These are phyloP conservation scores for Apiospora arundinis DNA, from an alignment of 2,329 filamentous ascomycete genomes.

Conservation along the genomic window DNA sequence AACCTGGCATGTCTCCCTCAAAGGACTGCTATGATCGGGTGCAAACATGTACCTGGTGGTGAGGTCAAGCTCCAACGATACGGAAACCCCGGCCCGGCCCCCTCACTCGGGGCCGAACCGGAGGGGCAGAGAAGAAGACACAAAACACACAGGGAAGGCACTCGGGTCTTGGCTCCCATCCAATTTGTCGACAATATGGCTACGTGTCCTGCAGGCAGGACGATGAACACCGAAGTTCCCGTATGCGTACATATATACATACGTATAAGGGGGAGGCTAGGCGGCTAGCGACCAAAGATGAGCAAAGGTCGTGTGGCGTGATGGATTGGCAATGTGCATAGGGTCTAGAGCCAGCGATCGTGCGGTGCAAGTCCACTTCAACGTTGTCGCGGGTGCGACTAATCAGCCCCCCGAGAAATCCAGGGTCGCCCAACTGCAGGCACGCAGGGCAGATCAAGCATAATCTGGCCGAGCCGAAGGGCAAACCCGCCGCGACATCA, in stretches of 20 bases:
- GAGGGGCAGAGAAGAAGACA: constrained; percentile 1
- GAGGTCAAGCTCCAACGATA: neutral
- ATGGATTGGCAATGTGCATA: constrained; percentile 7
- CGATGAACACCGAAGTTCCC: neutral
- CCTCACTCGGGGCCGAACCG: constrained; percentile 10
- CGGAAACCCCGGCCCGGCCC: neutral
- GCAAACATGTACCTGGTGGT: neutral
- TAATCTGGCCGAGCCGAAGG: constrained; percentile 15
- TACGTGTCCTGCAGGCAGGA: neutral
- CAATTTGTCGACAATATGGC: neutral
- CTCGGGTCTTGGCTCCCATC: neutral
- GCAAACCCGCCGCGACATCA: constrained; percentile 13
- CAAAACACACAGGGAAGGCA: neutral
- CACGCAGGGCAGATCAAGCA: constrained; percentile 7
- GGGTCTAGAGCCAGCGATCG: constrained; percentile 14
- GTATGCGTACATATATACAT: constrained; percentile 5
- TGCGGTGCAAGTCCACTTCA: neutral
- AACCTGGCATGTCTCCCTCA: no score
- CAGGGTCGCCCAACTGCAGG: constrained; percentile 8
- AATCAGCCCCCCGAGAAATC: constrained; percentile 6
- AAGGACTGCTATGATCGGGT: no score
- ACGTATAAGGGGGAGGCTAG: neutral
- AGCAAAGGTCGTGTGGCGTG: neutral
- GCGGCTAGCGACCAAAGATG: neutral
- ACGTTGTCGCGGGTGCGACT: neutral